Evolutionary conservation across 352 stramenopile species (phyloP).

Genomic region (Phytopythium montanum): DNA sequence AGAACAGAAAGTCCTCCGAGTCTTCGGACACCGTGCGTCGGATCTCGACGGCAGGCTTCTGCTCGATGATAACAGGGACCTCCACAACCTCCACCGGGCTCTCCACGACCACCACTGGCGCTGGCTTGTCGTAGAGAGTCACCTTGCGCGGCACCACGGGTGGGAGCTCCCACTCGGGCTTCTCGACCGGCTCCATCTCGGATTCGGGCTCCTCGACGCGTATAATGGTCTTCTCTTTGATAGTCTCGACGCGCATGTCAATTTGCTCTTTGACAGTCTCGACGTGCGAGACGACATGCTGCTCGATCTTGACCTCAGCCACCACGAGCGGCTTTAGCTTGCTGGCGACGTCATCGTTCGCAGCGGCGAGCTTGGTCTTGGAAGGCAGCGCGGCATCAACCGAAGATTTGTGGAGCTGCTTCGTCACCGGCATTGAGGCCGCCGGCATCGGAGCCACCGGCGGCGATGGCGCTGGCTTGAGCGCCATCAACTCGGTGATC

Average conservation of each 20-base stretch:
- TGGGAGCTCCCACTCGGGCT: slow-evolving; percentile 9
- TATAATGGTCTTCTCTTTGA: neutral
- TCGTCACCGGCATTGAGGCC: slow-evolving; percentile 8
- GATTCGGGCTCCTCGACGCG: neutral
- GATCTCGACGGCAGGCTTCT: slow-evolving; percentile 1
- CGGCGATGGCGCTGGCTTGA: slow-evolving; percentile 11
- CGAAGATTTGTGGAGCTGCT: neutral
- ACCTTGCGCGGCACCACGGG: slow-evolving; percentile 23
- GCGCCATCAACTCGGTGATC: slow-evolving; percentile 15
- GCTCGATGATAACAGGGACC: neutral
- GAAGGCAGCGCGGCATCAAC: neutral
- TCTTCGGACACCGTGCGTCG: slow-evolving; percentile 10
- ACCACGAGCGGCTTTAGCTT: neutral
- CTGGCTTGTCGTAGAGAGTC: slow-evolving; percentile 21
- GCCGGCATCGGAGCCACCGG: neutral
- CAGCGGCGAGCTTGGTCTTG: neutral
- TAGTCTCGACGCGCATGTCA: neutral
- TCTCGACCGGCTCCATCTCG: slow-evolving; percentile 4
- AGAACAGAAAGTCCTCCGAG: slow-evolving; percentile 30
- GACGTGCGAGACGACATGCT: neutral
- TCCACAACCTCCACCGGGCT: too few species aligned
- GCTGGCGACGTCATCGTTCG: neutral
- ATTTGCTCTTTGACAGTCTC: neutral
- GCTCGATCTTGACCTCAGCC: neutral
- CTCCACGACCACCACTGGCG: neutral